Base-by-base conservation (phyloP, 768 basidiomycete genomes). In the Russula abietina region DNA sequence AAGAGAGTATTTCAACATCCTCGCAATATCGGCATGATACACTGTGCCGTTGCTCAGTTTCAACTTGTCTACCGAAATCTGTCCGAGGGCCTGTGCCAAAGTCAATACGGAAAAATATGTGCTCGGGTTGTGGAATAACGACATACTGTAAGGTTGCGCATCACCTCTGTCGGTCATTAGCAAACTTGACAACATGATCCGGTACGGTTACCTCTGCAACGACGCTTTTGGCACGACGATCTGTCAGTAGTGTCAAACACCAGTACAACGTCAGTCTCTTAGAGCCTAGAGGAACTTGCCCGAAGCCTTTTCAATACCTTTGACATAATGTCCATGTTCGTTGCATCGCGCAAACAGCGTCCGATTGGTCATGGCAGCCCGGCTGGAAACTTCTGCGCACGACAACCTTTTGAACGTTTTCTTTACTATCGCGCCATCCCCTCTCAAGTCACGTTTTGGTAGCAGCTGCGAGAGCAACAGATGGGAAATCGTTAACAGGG, bases 241-340 rank as follows among this genome's bases (percentile, higher is more conserved):
- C 97, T 96, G 98, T 98, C 98, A 75, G 36, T 36, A 49, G 97
- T 97, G 9, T 96, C 92, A 0, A 97, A 91, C 78, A 78, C 98
- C 97, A 67, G 93, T 98, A 78, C 97, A 98, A 93, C 85, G 59
- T 84, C 74, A 95, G 97, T 98, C 62, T 88, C 86, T 4, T 96
- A 96, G 79, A 92, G 98, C 86, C 4, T 96, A 96, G 79, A 92
- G 98, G 69, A 85, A 75, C 55, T 79, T 78, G 68, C 82, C 79
- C 12, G 98, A 81, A 26, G 93, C 94, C 75, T 89, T 91, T 78
- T 98, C 97, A 12, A 93, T 94, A 3, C 95, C 97, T 99, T 99
- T 9, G 89, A 91, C 71, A 98, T 97, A 96, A 98, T 98, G 80
- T 98, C 98, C 97, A 99, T 98, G 19, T 96, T 97, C 96, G 98